A percentile compares a stretch with the other conserved stretches of the same genome.
phyloP scores from a whole-genome alignment of 192 early-diverging fungal species.

The Rhizophagus sp. region DNA sequence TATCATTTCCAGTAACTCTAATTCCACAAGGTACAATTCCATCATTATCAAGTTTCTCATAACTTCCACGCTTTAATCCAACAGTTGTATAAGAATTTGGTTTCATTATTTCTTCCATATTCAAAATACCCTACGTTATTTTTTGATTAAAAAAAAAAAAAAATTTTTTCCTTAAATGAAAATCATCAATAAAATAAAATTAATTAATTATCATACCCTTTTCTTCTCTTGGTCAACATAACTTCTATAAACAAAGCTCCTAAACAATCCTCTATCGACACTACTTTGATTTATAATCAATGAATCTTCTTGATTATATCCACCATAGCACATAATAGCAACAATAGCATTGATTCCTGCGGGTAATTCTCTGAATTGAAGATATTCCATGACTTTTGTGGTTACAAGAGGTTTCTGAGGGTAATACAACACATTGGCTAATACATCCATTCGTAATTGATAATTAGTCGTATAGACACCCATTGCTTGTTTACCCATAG shows the following conservation, averaged over 20 bases:
- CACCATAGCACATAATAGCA: conserved; percentile 95
- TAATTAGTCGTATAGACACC: conserved; percentile 96
- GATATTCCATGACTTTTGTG: conserved; percentile 93
- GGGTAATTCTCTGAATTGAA: conserved; percentile 94
- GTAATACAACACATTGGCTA: conserved; percentile 97
- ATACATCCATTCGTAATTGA: conserved; percentile 95
- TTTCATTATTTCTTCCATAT: conserved; percentile 88
- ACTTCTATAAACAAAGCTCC: conserved; percentile 92
- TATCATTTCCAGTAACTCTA: conserved; percentile 93
- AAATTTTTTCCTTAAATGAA: neutral
- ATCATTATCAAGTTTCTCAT: conserved; percentile 96
- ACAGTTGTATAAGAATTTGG: conserved; percentile 88
- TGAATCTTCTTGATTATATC: conserved; percentile 99
- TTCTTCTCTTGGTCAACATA: conserved; percentile 96
- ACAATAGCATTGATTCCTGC: conserved; percentile 98
- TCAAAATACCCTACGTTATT: conserved; percentile 52
- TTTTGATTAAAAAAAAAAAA: neutral
- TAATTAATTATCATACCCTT: conserved; percentile 40
- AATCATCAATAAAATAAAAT: neutral
- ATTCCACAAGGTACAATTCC: conserved; percentile 93
- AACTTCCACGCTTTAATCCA: conserved; percentile 86
- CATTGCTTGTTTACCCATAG: conserved; percentile 99
- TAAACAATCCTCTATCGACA: conserved; percentile 97
- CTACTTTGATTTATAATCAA: conserved; percentile 99
- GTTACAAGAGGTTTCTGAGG: conserved; percentile 98